A percentile compares a stretch with the other conserved stretches of the same genome.
phyloP scores from a whole-genome alignment of 2,329 filamentous ascomycete species.

The Fusarium sp. region DNA sequence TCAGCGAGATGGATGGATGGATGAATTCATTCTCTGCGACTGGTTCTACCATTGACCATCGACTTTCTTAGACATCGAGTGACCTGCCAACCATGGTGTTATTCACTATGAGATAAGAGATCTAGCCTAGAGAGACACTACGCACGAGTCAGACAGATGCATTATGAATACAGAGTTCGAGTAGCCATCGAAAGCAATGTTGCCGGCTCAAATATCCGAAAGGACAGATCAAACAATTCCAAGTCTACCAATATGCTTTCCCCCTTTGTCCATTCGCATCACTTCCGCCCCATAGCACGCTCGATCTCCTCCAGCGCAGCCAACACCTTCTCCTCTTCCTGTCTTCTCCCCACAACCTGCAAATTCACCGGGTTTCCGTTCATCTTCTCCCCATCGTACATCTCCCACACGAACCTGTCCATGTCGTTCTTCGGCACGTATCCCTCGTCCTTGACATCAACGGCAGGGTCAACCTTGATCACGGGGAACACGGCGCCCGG shows the following conservation, averaged over 20 bases:
- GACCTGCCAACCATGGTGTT: background rate
- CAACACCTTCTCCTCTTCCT: constrained; percentile 46
- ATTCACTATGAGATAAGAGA: background rate
- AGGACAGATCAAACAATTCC: background rate
- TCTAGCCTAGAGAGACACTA: background rate
- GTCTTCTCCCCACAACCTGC: constrained; percentile 42
- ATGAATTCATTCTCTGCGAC: background rate
- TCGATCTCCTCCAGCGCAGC: constrained; percentile 40
- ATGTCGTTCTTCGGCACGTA: constrained; percentile 43
- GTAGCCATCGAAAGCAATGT: background rate
- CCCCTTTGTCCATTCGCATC: background rate
- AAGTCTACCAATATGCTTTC: background rate
- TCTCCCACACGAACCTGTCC: constrained; percentile 43
- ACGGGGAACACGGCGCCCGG: constrained; percentile 70
- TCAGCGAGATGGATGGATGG: background rate
- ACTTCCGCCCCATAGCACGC: constrained; percentile 34
- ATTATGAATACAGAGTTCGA: background rate
- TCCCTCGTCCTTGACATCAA: constrained; percentile 34
- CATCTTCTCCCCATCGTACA: constrained; percentile 42
- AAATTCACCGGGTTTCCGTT: constrained; percentile 39
- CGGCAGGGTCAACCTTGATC: constrained; percentile 39
- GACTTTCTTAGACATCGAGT: background rate
- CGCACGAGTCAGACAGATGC: background rate
- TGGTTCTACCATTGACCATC: background rate
- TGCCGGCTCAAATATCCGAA: background rate